phyloP scores from a whole-genome alignment of 208 protist species.

The Wallacemonas sp. region DNA sequence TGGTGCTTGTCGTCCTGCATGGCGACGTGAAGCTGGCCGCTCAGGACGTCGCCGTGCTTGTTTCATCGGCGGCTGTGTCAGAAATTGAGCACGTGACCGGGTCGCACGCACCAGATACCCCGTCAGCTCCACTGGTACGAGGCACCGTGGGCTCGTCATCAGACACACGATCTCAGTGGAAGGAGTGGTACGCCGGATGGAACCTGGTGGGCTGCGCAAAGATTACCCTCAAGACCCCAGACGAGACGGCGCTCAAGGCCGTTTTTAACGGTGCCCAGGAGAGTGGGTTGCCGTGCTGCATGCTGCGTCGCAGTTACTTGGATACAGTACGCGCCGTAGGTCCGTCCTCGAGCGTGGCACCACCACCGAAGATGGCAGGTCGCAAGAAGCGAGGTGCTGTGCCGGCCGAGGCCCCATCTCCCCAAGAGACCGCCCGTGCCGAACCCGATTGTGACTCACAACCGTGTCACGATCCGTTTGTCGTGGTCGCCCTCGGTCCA shows the following conservation, averaged over 20 bases:
- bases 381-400: background rate
- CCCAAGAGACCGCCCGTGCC: no score
- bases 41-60: slow-evolving; percentile 36
- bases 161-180: slow-evolving; percentile 30
- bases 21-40: slow-evolving; percentile 37
- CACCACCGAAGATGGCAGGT: no score
- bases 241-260: slow-evolving; percentile 18
- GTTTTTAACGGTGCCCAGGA: slow-evolving; percentile 22
- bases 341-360: no score
- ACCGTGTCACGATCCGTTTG: background rate
- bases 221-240: slow-evolving; percentile 54
- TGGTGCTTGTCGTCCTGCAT: slow-evolving; percentile 67
- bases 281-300: slow-evolving; percentile 25
- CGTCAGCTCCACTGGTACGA: no score
- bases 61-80: slow-evolving; percentile 38
- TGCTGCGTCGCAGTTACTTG: slow-evolving; percentile 1
- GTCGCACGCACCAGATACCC: no score
- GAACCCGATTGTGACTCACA: background rate
- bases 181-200: slow-evolving; percentile 66
- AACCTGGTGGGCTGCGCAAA: slow-evolving; percentile 64
- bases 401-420: background rate
- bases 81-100: slow-evolving; percentile 35
- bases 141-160: no score
- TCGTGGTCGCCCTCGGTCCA: slow-evolving; percentile 63
- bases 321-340: no score